Conservation (phyloP, 2,329 filamentous ascomycete species). For the Colletotrichum incanum region DNA sequence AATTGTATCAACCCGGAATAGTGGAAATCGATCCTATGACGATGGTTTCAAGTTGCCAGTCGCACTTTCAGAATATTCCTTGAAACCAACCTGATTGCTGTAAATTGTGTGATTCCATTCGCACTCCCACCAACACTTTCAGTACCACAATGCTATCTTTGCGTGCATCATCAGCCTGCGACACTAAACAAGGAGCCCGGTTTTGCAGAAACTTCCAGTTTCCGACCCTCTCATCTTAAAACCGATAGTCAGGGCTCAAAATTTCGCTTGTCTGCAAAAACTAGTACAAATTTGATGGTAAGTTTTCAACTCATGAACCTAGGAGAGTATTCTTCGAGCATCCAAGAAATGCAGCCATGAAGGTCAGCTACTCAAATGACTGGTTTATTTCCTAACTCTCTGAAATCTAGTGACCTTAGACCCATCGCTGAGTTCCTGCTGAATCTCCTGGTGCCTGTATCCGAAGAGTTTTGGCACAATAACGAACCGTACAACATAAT, state of each 20-base stretch:
- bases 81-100: background rate
- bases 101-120: background rate
- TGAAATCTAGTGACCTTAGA: conserved; percentile 36
- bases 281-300: background rate
- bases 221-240: background rate
- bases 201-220: background rate
- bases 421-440: conserved; percentile 37
- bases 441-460: conserved; percentile 24
- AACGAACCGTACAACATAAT: conserved; percentile 26
- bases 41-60: background rate
- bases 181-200: background rate
- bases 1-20: background rate
- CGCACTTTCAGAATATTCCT: no score
- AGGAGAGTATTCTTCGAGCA: background rate
- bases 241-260: no score
- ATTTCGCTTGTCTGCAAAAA: background rate
- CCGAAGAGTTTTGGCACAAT: conserved; percentile 19
- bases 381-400: conserved; percentile 17
- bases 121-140: background rate
- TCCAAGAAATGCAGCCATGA: no score
- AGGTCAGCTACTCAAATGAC: background rate
- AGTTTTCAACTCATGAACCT: background rate
- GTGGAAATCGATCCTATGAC: background rate
- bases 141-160: background rate
- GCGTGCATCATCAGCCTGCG: background rate